phyloP scores from a whole-genome alignment of 768 basidiomycete genomes.

The Amanita muscaria region DNA sequence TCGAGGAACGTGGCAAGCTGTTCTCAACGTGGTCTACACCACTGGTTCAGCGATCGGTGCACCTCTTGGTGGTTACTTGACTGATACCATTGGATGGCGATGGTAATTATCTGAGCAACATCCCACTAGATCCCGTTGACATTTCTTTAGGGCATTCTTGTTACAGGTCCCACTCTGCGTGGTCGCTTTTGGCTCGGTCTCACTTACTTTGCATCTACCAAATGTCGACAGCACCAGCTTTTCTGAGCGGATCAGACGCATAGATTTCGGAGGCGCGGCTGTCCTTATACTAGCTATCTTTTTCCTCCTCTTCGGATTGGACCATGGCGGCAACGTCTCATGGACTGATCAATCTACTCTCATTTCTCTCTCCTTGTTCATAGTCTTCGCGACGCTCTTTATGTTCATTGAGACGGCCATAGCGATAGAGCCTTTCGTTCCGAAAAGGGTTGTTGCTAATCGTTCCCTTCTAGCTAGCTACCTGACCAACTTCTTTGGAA shows the following conservation, averaged over 20 bases:
- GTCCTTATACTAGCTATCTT: slow-evolving; percentile 48
- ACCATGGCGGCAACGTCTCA: slow-evolving; percentile 42
- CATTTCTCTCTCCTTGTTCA: slow-evolving; percentile 25
- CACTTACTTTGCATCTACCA: slow-evolving; percentile 46
- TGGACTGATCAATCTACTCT: slow-evolving; percentile 35
- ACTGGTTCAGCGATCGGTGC: slow-evolving; percentile 51
- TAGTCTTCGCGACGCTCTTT: slow-evolving; percentile 30
- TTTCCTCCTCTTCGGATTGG: slow-evolving; percentile 48
- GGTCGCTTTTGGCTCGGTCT: slow-evolving; percentile 45
- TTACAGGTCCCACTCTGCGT: slow-evolving; percentile 50
- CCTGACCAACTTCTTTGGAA: slow-evolving; percentile 49
- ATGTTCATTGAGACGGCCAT: slow-evolving; percentile 36
- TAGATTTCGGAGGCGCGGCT: slow-evolving; percentile 55
- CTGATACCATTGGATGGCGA: slow-evolving; percentile 60
- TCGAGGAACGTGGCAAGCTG: slow-evolving; percentile 65
- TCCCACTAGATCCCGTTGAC: too few species aligned
- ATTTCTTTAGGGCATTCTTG: slow-evolving; percentile 49
- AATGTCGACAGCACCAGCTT: slow-evolving; percentile 31
- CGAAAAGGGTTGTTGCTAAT: slow-evolving; percentile 42
- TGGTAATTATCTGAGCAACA: slow-evolving; percentile 34
- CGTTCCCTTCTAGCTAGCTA: slow-evolving; percentile 44
- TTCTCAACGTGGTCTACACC: slow-evolving; percentile 53
- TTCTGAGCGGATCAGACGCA: slow-evolving; percentile 41
- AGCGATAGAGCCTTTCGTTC: slow-evolving; percentile 54
- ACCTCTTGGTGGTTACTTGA: slow-evolving; percentile 53